Conservation (phyloP, 2,329 filamentous ascomycete genomes). For the Calonectria crousiana region DNA sequence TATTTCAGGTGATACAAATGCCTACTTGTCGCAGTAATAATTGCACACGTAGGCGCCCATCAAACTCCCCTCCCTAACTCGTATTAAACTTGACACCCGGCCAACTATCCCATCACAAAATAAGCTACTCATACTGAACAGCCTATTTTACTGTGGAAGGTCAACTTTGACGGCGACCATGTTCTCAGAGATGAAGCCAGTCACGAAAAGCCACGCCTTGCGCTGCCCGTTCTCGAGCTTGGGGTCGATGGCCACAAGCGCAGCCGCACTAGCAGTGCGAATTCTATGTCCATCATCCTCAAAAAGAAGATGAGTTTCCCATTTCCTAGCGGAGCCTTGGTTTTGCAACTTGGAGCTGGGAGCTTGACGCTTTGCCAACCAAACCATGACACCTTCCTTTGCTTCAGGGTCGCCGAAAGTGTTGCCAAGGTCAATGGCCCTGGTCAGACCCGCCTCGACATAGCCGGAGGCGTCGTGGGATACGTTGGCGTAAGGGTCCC, state of each 20-base stretch:
- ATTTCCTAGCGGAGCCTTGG: constrained; percentile 36
- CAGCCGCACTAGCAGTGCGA: constrained; percentile 62
- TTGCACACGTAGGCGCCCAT: neutral
- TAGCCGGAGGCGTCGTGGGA: constrained; percentile 65
- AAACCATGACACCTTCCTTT: constrained; percentile 60
- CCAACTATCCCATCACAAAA: neutral
- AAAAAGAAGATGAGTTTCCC: constrained; percentile 64
- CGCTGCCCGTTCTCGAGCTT: constrained; percentile 55
- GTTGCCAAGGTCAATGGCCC: constrained; percentile 52
- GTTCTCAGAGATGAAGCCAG: constrained; percentile 64
- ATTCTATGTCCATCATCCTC: constrained; percentile 67
- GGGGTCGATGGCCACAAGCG: constrained; percentile 66
- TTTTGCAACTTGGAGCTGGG: constrained; percentile 13
- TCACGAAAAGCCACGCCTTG: constrained; percentile 69
- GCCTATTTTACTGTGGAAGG: constrained; percentile 17
- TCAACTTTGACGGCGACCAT: constrained; percentile 66
- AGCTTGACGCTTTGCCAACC: constrained; percentile 41
- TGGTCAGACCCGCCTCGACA: constrained; percentile 61
- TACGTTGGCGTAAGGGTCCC: constrained; percentile 61
- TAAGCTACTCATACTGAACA: neutral
- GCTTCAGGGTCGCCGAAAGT: constrained; percentile 49
- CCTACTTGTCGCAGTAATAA: neutral
- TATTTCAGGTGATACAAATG: neutral
- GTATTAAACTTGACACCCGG: neutral
- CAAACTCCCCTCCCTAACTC: neutral